These are phyloP conservation scores for Xylariaceae sp. DNA, from an alignment of 2,329 filamentous ascomycete genomes.

Conservation along the genomic window DNA sequence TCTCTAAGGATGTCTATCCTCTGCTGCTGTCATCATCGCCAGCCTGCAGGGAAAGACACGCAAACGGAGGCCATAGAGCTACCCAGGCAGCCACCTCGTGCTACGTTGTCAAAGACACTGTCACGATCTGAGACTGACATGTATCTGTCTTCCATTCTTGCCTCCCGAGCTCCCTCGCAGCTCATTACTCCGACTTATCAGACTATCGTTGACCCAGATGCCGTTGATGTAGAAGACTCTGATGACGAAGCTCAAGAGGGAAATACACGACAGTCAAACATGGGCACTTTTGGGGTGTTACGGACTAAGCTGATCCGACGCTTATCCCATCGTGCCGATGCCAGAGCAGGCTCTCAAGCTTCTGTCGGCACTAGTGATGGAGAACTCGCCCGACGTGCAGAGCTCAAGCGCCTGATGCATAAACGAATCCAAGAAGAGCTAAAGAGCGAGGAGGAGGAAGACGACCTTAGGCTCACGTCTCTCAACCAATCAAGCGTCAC, in stretches of 20 bases:
- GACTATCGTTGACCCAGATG: slow-evolving; percentile 27
- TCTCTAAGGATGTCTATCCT: slow-evolving; percentile 32
- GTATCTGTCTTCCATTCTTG: slow-evolving; percentile 19
- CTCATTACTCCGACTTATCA: slow-evolving; percentile 25
- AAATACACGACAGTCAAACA: slow-evolving; percentile 26
- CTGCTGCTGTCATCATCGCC: slow-evolving; percentile 32
- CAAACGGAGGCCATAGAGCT: slow-evolving; percentile 19
- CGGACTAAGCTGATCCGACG: slow-evolving; percentile 42
- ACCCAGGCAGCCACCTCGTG: slow-evolving; percentile 24
- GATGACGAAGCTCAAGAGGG: slow-evolving; percentile 24
- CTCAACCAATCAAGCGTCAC: slow-evolving; percentile 24
- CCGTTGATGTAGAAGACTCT: slow-evolving; percentile 40
- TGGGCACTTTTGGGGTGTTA: slow-evolving; percentile 41
- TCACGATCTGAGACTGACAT: slow-evolving; percentile 22
- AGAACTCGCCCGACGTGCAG: slow-evolving; percentile 50
- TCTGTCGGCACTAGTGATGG: slow-evolving; percentile 46
- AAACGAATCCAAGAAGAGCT: slow-evolving; percentile 56
- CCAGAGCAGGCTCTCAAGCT: slow-evolving; percentile 37
- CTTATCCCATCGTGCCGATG: slow-evolving; percentile 41
- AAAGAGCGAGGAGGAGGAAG: slow-evolving; percentile 43
- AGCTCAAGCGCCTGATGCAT: slow-evolving; percentile 50
- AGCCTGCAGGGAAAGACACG: slow-evolving; percentile 15
- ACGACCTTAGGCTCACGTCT: slow-evolving; percentile 30
- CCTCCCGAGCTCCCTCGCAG: slow-evolving; percentile 21
- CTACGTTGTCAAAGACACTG: slow-evolving; percentile 21